These are phyloP conservation scores for Phyllosticta citrichinensis DNA, from an alignment of 2,329 filamentous ascomycete genomes.

Conservation along the genomic window DNA sequence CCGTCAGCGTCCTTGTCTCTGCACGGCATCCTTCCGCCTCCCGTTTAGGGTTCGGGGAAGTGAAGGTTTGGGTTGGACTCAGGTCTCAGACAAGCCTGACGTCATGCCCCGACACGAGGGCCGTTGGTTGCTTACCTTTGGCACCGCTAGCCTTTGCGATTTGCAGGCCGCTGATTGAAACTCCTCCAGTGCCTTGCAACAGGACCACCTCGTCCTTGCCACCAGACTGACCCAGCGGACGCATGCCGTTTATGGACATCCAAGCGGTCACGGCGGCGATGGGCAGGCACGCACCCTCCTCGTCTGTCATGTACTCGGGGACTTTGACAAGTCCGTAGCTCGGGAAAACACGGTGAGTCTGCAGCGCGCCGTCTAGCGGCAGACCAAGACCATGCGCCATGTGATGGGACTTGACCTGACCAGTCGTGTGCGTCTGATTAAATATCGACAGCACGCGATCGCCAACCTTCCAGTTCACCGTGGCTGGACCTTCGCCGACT, in stretches of 20 bases:
- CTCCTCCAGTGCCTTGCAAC: conserved; percentile 37
- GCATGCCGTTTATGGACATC: conserved; percentile 54
- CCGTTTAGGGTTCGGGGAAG: neutral
- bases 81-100: neutral
- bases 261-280: conserved; percentile 55
- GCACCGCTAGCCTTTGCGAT: conserved; percentile 35
- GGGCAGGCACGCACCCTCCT: conserved; percentile 51
- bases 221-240: conserved; percentile 42
- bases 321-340: conserved; percentile 45
- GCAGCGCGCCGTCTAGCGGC: conserved; percentile 48
- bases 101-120: neutral
- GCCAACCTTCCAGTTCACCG: conserved; percentile 42
- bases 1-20: neutral
- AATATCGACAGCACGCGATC: conserved; percentile 61
- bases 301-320: conserved; percentile 47
- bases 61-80: neutral
- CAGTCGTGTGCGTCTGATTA: conserved; percentile 44
- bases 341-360: conserved; percentile 51
- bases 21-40: neutral
- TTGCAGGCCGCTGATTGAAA: conserved; percentile 30
- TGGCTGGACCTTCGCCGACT: conserved; percentile 34
- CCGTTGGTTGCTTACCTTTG: conserved; percentile 14
- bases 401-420: conserved; percentile 48
- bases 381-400: conserved; percentile 50
- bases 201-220: conserved; percentile 30